Base-by-base conservation (phyloP, 352 stramenopile species). In the Globisporangium viniferum region DNA sequence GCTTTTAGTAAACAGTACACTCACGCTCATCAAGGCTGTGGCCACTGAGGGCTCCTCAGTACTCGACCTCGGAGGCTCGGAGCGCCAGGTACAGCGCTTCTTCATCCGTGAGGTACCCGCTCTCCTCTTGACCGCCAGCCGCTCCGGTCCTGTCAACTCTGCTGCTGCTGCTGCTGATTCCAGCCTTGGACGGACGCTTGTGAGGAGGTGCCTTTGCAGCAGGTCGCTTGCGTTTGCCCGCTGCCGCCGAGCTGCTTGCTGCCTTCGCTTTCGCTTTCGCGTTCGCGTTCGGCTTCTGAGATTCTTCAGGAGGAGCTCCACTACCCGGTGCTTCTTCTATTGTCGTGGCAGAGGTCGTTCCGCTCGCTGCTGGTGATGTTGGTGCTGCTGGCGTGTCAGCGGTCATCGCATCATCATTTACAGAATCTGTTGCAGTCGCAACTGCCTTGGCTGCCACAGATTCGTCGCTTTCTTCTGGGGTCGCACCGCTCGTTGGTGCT, bases 51-150 rank as follows among this genome's bases (percentile, higher is more conserved):
- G 7, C 29, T 9, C 14, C 41, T 51, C 18, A 72, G 7, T 72
- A 72, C 60, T 72, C 67, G 60, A 72, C 55, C 22, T 72, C 67
- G 8, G 67, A 72, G n/a, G 67, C 61, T 44, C 61, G 67, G 7
- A 72, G 56, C 53, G 67, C 67, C 54, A 72, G 20, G 44, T 68
- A 72, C 67, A 72, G 33, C 61, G 67, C 67, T 36, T 72, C 67
- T 44, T 72, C 60, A 31, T 72, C 67, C 41, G 67, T 68, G 41
- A 72, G 61, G 67, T 68, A 72, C 10, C 67, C 67, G 39, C 56
- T 69, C 3, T 48, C 67, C 15, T 31, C 53, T 33, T 64, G 63
- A 1, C 36, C 58, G 35, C 29, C 24, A 7, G 27, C 31, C 1
- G 55, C 54, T 49, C n/a, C 27, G 31, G 10, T 22, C 7, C 29